Base-by-base conservation (phyloP, 2,329 filamentous ascomycete genomes). In the Myotisia sp. region DNA sequence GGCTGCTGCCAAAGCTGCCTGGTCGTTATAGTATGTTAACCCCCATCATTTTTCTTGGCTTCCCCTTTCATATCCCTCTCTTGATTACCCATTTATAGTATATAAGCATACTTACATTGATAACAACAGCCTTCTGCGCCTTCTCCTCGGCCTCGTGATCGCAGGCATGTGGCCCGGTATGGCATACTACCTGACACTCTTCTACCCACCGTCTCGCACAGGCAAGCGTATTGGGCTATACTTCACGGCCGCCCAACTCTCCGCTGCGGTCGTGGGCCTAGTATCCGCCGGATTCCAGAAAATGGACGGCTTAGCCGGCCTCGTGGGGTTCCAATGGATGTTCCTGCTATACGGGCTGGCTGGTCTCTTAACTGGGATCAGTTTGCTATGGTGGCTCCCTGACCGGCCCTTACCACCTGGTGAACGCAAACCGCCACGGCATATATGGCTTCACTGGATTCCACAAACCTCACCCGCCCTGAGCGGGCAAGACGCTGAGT, bases 111-210 rank as follows among this genome's bases (percentile, higher is more conserved):
- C 22, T 24, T 24, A 8, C n/a, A 4, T 22, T 5, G n/a, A 14
- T 18, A 3, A 19, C 6, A 29, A 27, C 13, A 71, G 71, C 45
- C 65, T 92, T n/a, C 68, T 93, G 18, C 76, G 85, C 5, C 77
- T 93, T 37, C 67, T 93, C 7, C 71, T 93, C 5, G 85, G 85
- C 30, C 70, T 90, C 9, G 84, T 92, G 16, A 86, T 86, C 52
- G 85, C 85, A 1, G 85, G 85, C 29, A 85, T 93, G 78, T 93
- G 85, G 85, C 85, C 85, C 0, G 85, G 85, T 32, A 92, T 93
- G 85, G 74, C 83, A 6, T 90, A 90, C 55, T 93, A 92, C 51
- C 66, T 93, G 29, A 92, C 85, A 0, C 67, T 92, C 5, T 93
- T 92, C 64, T 93, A 93, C 51, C 85, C 85, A 5, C 84, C 85